Conservation (phyloP, 257 asterid species). For the Gentiana macrophylla region DNA sequence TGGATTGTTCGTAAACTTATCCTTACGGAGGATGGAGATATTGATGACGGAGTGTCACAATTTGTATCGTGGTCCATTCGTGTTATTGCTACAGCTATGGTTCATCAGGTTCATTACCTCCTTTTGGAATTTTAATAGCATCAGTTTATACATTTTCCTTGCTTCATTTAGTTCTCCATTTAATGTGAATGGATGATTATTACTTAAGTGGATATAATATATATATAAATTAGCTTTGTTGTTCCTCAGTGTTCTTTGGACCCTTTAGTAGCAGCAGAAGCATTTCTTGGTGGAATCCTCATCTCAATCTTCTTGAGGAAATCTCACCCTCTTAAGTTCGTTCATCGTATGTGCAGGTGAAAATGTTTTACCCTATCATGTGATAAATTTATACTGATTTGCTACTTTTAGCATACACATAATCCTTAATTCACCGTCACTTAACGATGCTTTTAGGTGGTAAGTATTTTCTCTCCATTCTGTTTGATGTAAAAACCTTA, state of each 20-base stretch:
- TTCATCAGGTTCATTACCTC: conserved; percentile 59
- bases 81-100: conserved; percentile 53
- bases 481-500: conserved; percentile 5
- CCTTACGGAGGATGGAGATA: conserved; percentile 63
- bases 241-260: conserved; percentile 65
- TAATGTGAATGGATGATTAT: background rate
- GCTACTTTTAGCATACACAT: background rate
- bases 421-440: background rate
- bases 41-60: conserved; percentile 59
- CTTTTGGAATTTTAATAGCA: background rate
- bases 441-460: too few relatives aligned
- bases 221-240: conserved; percentile 4
- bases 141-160: background rate
- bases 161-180: background rate
- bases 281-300: conserved; percentile 45
- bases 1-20: conserved; percentile 87
- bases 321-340: conserved; percentile 26
- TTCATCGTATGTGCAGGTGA: conserved; percentile 50
- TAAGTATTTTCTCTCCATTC: too few relatives aligned
- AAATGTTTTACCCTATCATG: background rate
- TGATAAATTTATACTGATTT: too few relatives aligned
- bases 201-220: background rate
- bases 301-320: conserved; percentile 39
- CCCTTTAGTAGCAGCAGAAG: conserved; percentile 58
- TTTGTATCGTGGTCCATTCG: conserved; percentile 75